Percentiles rank a stretch among this genome's conserved stretches.
Evolutionary conservation across 2,329 filamentous ascomycete species (phyloP).

Genomic region (Fusarium poae): DNA sequence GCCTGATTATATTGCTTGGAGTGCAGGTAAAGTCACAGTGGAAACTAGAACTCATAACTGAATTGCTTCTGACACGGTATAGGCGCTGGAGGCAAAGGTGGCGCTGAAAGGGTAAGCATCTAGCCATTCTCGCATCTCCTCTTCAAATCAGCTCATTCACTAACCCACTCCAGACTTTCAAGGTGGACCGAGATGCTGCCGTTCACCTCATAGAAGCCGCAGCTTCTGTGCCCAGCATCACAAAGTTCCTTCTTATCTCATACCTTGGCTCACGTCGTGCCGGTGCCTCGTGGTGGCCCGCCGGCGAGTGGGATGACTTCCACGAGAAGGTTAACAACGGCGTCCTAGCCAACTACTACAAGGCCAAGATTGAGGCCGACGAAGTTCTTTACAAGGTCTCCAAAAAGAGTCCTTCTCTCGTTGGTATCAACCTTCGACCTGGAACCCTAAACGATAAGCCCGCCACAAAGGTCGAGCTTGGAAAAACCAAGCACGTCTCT

Average conservation of each 20-base stretch:
- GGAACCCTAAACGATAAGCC: conserved; percentile 63
- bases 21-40: conserved; percentile 65
- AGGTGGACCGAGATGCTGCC: conserved; percentile 74
- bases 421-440: conserved; percentile 67
- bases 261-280: conserved; percentile 67
- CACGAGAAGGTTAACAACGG: conserved; percentile 57
- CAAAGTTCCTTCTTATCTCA: conserved; percentile 74
- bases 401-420: conserved; percentile 58
- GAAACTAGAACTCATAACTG: neutral
- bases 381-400: conserved; percentile 66
- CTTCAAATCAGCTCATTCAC: conserved; percentile 12
- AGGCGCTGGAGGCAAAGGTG: conserved; percentile 72
- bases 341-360: conserved; percentile 66
- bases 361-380: conserved; percentile 72
- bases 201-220: conserved; percentile 72
- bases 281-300: conserved; percentile 68
- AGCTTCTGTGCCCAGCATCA: conserved; percentile 65
- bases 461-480: conserved; percentile 62
- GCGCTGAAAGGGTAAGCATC: conserved; percentile 59
- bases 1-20: conserved; percentile 77
- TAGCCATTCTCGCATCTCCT: neutral
- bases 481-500: conserved; percentile 56
- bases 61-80: conserved; percentile 22
- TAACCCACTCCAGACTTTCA: conserved; percentile 61
- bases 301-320: conserved; percentile 62